Evolutionary conservation across 768 basidiomycete species (phyloP).

Genomic region (Kwoniella pini): DNA sequence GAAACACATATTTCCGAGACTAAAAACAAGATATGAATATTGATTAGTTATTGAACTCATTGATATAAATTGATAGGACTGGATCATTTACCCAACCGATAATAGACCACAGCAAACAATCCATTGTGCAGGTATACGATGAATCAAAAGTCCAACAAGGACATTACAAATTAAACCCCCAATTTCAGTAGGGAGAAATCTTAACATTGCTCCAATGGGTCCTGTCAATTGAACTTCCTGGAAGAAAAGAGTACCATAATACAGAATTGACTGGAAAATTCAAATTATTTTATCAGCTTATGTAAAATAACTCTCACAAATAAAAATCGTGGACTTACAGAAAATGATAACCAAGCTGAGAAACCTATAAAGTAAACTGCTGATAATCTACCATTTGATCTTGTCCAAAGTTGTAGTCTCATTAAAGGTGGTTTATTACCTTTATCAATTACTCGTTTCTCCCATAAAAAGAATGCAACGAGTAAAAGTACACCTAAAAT

Average conservation of each 20-base stretch:
- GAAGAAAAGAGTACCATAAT: conserved; percentile 17
- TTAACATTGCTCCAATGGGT: conserved; percentile 17
- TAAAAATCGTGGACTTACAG: conserved; percentile 26
- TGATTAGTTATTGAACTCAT: background rate
- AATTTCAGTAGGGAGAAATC: conserved; percentile 39
- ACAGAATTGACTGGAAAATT: conserved; percentile 12
- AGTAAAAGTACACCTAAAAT: conserved; percentile 66
- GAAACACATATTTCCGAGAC: conserved; percentile 35
- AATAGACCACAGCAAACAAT: conserved; percentile 47
- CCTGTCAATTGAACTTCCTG: conserved; percentile 20
- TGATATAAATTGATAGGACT: conserved; percentile 25
- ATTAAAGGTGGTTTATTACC: conserved; percentile 46
- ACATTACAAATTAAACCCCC: conserved; percentile 36
- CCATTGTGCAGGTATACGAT: conserved; percentile 46
- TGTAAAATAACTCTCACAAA: too few species aligned
- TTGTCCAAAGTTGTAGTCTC: conserved; percentile 49
- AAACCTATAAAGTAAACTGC: conserved; percentile 46
- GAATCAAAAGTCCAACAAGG: conserved; percentile 45
- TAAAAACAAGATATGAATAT: conserved; percentile 4
- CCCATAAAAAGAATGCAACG: conserved; percentile 66
- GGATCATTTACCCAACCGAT: conserved; percentile 42
- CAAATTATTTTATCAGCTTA: background rate
- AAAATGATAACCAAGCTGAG: conserved; percentile 46
- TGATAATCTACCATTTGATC: conserved; percentile 46
- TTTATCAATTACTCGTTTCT: conserved; percentile 62